Conservation (phyloP, 2,329 filamentous ascomycete genomes). For the Chaetomiaceae sp. region DNA sequence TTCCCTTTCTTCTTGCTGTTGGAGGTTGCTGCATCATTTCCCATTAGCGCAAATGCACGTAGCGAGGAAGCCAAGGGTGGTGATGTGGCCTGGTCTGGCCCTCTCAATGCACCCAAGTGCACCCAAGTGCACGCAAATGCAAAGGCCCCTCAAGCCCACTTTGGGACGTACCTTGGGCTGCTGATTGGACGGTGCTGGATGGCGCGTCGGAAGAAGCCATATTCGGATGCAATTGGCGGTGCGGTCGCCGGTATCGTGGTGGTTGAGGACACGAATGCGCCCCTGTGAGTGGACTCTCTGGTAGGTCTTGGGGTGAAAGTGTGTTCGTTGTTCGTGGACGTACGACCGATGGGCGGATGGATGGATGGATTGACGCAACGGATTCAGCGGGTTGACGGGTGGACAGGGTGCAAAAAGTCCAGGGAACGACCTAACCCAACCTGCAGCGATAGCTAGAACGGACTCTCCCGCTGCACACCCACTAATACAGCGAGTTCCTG, state of each 20-base stretch:
- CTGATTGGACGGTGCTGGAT: conserved; percentile 26
- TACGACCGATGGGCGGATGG: not conserved
- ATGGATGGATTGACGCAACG: too few species aligned
- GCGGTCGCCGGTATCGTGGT: conserved; percentile 2
- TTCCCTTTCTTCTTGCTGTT: conserved; percentile 54
- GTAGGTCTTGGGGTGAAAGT: not conserved
- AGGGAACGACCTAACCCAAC: too few species aligned
- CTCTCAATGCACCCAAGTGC: too few species aligned
- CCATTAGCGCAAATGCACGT: conserved; percentile 24
- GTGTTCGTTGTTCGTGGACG: conserved; percentile 10
- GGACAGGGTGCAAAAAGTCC: too few species aligned
- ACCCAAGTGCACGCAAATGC: not conserved
- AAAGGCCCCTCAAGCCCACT: conserved; percentile 17
- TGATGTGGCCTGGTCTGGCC: not conserved
- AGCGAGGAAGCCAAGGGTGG: conserved; percentile 15
- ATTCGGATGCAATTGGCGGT: conserved; percentile 22
- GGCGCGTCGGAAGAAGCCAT: conserved; percentile 38
- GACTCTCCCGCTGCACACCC: conserved; percentile 8
- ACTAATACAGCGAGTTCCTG: conserved; percentile 4
- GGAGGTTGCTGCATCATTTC: conserved; percentile 14
- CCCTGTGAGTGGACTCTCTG: not conserved
- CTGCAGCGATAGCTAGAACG: not conserved
- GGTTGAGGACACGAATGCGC: conserved; percentile 9
- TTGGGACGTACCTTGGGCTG: conserved; percentile 28
- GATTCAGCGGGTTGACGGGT: too few species aligned